phyloP scores from a whole-genome alignment of 2,329 filamentous ascomycete species.

The Hyphodiscus sp. region DNA sequence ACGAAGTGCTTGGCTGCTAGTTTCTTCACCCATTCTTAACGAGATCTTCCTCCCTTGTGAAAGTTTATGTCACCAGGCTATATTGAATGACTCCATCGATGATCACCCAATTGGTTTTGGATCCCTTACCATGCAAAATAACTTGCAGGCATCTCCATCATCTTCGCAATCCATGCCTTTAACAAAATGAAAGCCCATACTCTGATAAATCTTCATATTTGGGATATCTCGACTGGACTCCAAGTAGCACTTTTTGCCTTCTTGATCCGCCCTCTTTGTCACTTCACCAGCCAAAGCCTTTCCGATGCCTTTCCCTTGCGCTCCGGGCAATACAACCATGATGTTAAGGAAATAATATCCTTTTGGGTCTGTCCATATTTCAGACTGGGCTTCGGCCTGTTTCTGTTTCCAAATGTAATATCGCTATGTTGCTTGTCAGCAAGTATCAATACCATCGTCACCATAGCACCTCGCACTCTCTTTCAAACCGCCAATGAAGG shows the following conservation, averaged over 20 bases:
- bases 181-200: conserved; percentile 59
- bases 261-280: conserved; percentile 54
- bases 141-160: conserved; percentile 46
- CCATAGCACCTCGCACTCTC: not conserved
- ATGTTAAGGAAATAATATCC: conserved; percentile 77
- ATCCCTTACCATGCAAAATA: conserved; percentile 44
- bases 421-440: conserved; percentile 34
- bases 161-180: conserved; percentile 63
- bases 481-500: not conserved
- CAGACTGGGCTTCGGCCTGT: conserved; percentile 53
- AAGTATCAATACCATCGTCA: not conserved
- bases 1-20: too few relatives aligned
- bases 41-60: not conserved
- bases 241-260: conserved; percentile 61
- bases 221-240: conserved; percentile 63
- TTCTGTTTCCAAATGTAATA: conserved; percentile 69
- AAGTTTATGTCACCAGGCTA: not conserved
- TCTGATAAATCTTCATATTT: conserved; percentile 65
- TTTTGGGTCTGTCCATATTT: conserved; percentile 57
- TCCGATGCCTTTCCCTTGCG: conserved; percentile 61
- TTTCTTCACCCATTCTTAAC: too few relatives aligned
- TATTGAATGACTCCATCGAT: not conserved
- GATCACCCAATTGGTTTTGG: conserved; percentile 18
- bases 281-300: conserved; percentile 58
- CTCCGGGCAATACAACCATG: conserved; percentile 59